Percentiles rank a stretch among this genome's conserved stretches.
Evolutionary conservation across 2,329 filamentous ascomycete species (phyloP).

Genomic region (Ceratocystiopsis minuta): DNA sequence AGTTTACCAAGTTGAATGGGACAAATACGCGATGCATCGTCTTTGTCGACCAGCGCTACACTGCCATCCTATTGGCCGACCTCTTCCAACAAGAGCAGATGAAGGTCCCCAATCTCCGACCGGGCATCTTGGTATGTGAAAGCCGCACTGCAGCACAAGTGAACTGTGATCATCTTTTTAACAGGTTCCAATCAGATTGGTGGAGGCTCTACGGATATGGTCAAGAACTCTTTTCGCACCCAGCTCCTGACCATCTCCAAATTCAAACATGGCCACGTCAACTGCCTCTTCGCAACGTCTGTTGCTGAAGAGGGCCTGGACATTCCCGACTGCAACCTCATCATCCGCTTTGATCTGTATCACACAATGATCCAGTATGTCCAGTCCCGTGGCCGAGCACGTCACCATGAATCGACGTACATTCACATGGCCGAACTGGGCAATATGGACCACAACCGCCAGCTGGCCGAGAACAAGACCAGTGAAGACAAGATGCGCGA

Average conservation of each 20-base stretch:
- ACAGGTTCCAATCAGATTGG: constrained; percentile 1
- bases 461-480: constrained; percentile 39
- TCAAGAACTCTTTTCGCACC: constrained; percentile 23
- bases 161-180: not conserved
- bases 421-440: constrained; percentile 64
- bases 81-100: constrained; percentile 42
- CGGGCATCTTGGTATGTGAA: constrained; percentile 40
- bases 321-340: constrained; percentile 47
- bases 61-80: constrained; percentile 53
- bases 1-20: constrained; percentile 40
- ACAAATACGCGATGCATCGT: constrained; percentile 54
- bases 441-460: constrained; percentile 41
- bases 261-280: constrained; percentile 39
- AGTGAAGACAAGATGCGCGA: constrained; percentile 47
- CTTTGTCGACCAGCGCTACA: constrained; percentile 66
- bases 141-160: too few species aligned
- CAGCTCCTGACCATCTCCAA: constrained; percentile 58
- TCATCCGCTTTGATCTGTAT: constrained; percentile 71
- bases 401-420: constrained; percentile 61
- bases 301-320: constrained; percentile 52
- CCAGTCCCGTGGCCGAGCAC: constrained; percentile 76
- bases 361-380: constrained; percentile 86
- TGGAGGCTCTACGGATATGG: constrained; percentile 7
- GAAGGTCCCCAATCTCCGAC: constrained; percentile 37
- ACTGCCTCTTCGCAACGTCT: constrained; percentile 49